Percentiles rank a stretch among this genome's conserved stretches.
phyloP scores from a whole-genome alignment of 108 stramenopile genomes.

The Aurantiochytrium sp. region DNA sequence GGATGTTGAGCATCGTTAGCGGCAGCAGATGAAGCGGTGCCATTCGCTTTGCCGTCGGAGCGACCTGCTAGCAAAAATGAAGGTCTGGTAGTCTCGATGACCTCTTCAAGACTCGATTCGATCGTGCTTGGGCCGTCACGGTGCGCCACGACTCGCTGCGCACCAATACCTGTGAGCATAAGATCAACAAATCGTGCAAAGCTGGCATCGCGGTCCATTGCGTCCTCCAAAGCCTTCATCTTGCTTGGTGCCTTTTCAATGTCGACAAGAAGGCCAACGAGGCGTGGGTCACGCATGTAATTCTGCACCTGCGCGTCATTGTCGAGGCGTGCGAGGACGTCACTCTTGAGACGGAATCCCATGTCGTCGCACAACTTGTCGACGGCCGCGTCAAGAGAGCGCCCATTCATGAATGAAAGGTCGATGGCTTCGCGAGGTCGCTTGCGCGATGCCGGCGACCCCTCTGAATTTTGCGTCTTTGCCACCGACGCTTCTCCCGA shows the following conservation, averaged over 20 bases:
- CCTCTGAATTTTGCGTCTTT: too few species aligned
- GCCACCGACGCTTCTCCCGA: too few species aligned
- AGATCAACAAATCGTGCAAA: background rate
- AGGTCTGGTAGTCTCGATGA: background rate
- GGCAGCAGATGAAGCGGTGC: too few species aligned
- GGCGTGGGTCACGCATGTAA: background rate
- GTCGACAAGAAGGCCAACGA: background rate
- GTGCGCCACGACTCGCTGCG: background rate
- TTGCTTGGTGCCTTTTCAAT: background rate
- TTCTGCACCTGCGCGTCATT: background rate
- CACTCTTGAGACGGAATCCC: background rate
- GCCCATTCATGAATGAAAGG: background rate
- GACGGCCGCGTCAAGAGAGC: background rate
- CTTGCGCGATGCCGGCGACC: background rate
- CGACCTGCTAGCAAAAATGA: background rate
- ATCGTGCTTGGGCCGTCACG: background rate
- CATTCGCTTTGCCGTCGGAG: too few species aligned
- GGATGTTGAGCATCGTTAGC: too few species aligned
- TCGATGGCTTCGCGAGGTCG: background rate
- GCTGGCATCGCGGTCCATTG: background rate
- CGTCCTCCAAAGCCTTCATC: background rate
- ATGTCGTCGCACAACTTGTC: background rate
- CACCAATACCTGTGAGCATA: background rate
- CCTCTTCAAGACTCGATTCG: background rate
- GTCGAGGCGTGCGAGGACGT: background rate